phyloP scores from a whole-genome alignment of 225 moss, liverwort and hornwort species.

The Straminergon stramineum region DNA sequence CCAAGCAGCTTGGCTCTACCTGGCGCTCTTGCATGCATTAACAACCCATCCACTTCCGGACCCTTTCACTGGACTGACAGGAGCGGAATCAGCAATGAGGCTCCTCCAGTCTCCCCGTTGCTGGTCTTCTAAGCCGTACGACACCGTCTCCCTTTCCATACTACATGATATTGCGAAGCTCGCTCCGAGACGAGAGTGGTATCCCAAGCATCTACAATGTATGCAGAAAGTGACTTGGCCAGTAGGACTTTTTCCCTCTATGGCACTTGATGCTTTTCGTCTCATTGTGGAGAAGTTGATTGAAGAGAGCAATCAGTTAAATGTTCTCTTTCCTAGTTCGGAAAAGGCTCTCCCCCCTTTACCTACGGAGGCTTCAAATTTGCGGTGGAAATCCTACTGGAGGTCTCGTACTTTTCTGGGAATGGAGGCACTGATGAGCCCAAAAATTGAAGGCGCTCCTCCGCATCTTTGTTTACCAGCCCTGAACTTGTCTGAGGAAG shows the following conservation, averaged over 20 bases:
- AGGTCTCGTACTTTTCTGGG: slow-evolving; percentile 4
- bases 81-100: slow-evolving; percentile 30
- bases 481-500: background rate
- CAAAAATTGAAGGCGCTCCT: background rate
- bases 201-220: background rate
- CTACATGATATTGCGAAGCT: background rate
- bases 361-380: background rate
- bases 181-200: slow-evolving; percentile 5
- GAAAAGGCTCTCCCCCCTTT: background rate
- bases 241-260: background rate
- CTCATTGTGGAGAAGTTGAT: slow-evolving; percentile 7
- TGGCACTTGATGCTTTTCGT: slow-evolving; percentile 10
- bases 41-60: slow-evolving; percentile 24
- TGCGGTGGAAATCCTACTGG: slow-evolving; percentile 11
- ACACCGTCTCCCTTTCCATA: background rate
- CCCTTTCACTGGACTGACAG: slow-evolving; percentile 32
- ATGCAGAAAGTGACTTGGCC: slow-evolving; percentile 23
- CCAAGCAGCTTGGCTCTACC: slow-evolving; percentile 24
- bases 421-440: background rate
- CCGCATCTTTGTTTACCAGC: background rate
- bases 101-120: slow-evolving; percentile 29
- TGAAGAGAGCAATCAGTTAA: background rate
- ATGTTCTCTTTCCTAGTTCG: slow-evolving; percentile 3
- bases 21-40: slow-evolving; percentile 20
- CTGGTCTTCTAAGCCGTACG: slow-evolving; percentile 25